Evolutionary conservation across 2,329 filamentous ascomycete species (phyloP), one percentile per base, ranked within the genome.

Genomic region (Fusarium sp.): DNA sequence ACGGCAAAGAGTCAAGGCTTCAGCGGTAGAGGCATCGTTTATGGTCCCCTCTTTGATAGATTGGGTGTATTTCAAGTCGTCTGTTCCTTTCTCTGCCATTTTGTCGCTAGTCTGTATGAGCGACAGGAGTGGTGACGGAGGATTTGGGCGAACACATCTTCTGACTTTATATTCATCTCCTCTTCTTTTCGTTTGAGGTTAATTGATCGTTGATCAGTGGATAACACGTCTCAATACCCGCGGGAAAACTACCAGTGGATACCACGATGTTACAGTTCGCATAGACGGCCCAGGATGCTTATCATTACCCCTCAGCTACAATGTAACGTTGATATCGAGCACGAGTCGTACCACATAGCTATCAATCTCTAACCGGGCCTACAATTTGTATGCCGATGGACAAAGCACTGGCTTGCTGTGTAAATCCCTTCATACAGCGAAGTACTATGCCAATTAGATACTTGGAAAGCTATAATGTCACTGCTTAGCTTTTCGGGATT

Each of bases 11-110:
- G 63, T 66, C 2, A 66, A 3, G 0, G 63, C 61, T 37, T 66
- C 63, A 1, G 63, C 63, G 0, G 38, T 66, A 1, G 63, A 66
- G 7, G 19, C 23, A 39, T 66, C 63, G 9, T 51, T 66, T 14
- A 66, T 60, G 4, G 51, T 66, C 0, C 51, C 63, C 7, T 58
- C 37, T 44, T 39, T 48, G 7, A 66, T 29, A 0, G 63, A 66
- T 5, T 48, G n/a, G 1, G 44, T 42, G 10, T 38, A 51, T 15
- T 66, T 66, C 5, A 66, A 39, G 21, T 66, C 51, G 18, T 51
- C 62, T 0, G 38, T n/a, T 10, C 10, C 10, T 15, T 66, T 66
- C 15, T 60, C 14, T 10, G 29, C 25, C 63, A 66, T 66, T 18
- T 45, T 66, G 7, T 15, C 11, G 4, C 10, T 0, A 48, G 10